A percentile compares a stretch with the other conserved stretches of the same genome.
These are phyloP conservation scores for Neonectria hederae DNA, from an alignment of 2,329 filamentous ascomycete species.

Conservation along the genomic window DNA sequence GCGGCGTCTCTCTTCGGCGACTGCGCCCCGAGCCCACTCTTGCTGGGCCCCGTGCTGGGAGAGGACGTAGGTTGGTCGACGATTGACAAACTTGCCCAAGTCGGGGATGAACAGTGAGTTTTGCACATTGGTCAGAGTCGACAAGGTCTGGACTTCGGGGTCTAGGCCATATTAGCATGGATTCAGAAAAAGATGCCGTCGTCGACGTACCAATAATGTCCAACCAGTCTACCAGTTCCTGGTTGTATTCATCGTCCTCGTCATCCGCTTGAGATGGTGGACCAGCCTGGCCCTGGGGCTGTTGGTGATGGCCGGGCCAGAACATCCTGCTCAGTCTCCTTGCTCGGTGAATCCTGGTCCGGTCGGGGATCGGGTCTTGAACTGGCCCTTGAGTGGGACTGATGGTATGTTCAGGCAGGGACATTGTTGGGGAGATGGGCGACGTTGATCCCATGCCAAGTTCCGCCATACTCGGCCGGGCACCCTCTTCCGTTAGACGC, in stretches of 20 bases:
- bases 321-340: constrained; percentile 41
- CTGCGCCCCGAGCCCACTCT: constrained; percentile 36
- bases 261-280: constrained; percentile 9
- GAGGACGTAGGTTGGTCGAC: constrained; percentile 80
- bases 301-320: constrained; percentile 37
- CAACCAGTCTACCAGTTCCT: constrained; percentile 52
- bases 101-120: constrained; percentile 89
- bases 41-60: constrained; percentile 56
- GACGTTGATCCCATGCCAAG: constrained; percentile 37
- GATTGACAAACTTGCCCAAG: constrained; percentile 78
- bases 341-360: constrained; percentile 26
- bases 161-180: constrained; percentile 59
- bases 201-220: constrained; percentile 50
- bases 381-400: neutral
- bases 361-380: neutral
- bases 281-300: constrained; percentile 9
- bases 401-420: constrained; percentile 38
- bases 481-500: constrained; percentile 52
- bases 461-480: constrained; percentile 48
- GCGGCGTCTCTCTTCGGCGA: constrained; percentile 31
- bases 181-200: neutral
- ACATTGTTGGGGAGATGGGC: constrained; percentile 40
- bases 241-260: constrained; percentile 48
- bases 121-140: constrained; percentile 87
- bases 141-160: constrained; percentile 83